Evolutionary conservation across 2,329 filamentous ascomycete genomes (phyloP), one percentile per base, ranked within the genome.

Genomic region (Lachnellula subtilissima): DNA sequence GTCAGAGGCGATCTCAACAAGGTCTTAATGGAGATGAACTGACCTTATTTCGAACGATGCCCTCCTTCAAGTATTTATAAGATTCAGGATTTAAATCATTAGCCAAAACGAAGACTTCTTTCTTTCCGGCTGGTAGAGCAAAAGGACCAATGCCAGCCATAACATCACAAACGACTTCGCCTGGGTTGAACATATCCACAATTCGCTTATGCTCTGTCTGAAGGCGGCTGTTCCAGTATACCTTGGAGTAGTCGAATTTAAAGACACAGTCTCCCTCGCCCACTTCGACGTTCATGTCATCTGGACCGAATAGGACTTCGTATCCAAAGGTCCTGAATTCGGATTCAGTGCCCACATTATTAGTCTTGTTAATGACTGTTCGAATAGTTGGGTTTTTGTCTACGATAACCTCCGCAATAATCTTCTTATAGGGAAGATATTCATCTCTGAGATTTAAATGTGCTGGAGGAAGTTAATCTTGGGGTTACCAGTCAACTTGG

Each of bases 141-240:
- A 99, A 99, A 0, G 94, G 94, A 0, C 94, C 94, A 50, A 99
- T 92, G 45, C 94, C 94, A 0, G 92, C 93, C 93, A 97, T 99
- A 62, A 97, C 88, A 72, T 99, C 94, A 75, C 88, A 94, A 1
- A 97, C 89, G 3, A 91, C 91, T 68, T 97, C 89, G 40, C 94
- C 92, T 6, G 88, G 84, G 54, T 83, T 76, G 76, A 97, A 97
- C 53, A 86, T 74, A 52, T 80, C 76, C 57, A 93, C 84, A 15
- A 97, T 77, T 3, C 94, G 81, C 61, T 87, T 84, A 73, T 99
- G 94, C 73, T 99, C 94, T 0, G 85, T 89, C 67, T 95, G 87
- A 14, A 99, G 82, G 64, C 93, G 86, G 67, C 86, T 91, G 74
- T 99, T 99, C 93, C 93, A 99, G 78, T 99, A 99, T 4, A 99